These are phyloP conservation scores for Candida pseudoglaebosa DNA, from an alignment of 805 yeast species.

Conservation along the genomic window DNA sequence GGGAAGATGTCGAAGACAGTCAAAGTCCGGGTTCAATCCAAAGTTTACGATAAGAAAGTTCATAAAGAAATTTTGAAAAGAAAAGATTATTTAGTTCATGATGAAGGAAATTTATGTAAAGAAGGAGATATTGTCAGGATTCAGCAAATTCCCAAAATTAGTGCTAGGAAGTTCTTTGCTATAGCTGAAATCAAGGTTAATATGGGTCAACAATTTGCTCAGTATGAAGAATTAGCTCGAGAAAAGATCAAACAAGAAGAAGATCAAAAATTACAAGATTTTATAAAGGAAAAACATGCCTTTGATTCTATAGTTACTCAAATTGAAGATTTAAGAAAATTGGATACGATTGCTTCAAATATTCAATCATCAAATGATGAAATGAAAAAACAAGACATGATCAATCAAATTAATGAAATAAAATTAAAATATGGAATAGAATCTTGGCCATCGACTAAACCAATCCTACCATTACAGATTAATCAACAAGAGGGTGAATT, in stretches of 20 bases:
- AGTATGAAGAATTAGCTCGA: constrained; percentile 71
- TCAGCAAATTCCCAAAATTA: constrained; percentile 81
- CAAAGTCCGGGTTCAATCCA: constrained; percentile 82
- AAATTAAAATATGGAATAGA: constrained; percentile 34
- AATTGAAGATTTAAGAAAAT: constrained; percentile 34
- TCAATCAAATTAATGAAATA: constrained; percentile 31
- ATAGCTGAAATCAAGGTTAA: constrained; percentile 87
- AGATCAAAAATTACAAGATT: constrained; percentile 48
- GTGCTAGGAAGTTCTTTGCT: constrained; percentile 80
- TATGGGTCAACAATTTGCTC: constrained; percentile 88
- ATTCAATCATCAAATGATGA: constrained; percentile 14
- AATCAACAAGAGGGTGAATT: constrained; percentile 25
- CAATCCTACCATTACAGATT: constrained; percentile 32
- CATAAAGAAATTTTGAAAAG: constrained; percentile 74
- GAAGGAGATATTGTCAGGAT: constrained; percentile 96
- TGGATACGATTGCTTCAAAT: constrained; percentile 27
- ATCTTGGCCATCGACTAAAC: constrained; percentile 40
- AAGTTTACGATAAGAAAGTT: constrained; percentile 64
- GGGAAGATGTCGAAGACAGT: constrained; percentile 96
- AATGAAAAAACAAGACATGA: constrained; percentile 14
- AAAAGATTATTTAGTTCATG: constrained; percentile 88
- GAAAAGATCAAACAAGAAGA: constrained; percentile 66
- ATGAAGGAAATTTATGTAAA: constrained; percentile 84
- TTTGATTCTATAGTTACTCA: constrained; percentile 24
- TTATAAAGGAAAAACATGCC: constrained; percentile 42